Evolutionary conservation across 768 basidiomycete genomes (phyloP), one percentile per base, ranked within the genome.

Genomic region (Tulasnella sp.): DNA sequence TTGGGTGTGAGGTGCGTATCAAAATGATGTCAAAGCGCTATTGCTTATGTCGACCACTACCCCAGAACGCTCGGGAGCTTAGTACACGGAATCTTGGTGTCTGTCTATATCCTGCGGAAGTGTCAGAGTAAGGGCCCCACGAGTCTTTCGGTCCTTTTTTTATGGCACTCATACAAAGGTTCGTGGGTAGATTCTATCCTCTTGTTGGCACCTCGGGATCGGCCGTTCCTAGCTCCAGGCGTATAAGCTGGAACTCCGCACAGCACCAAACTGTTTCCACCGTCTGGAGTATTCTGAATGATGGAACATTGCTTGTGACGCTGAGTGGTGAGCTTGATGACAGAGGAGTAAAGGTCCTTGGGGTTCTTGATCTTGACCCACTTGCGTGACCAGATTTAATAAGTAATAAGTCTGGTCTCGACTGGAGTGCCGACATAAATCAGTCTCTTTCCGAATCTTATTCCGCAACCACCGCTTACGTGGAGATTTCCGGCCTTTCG

Each of bases 191-290:
- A 25, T 34, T 64, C n/a, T 9, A 64, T 22, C 58, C 58, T 7
- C 29, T 64, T 7, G 14, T 64, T 34, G 31, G 29, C 22, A 31
- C 25, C 29, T 2, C n/a, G 5, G 8, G 14, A 17, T 8, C 19
- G 3, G 4, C 15, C 15, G 4, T 11, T 58, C 54, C 54, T 25
- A 9, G 2, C 19, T 25, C 58, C 25, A 12, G 1, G 12, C 3
- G 29, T 15, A 1, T 2, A 31, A 2, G 1, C 58, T 1, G 12
- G 12, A 4, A 6, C 2, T 4, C 3, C 2, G 2, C 3, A 11
- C 29, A 2, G 25, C 29, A 34, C 14, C 58, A 64, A 31, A 34
- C 3, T 40, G 39, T 40, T 40, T 40, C 40, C 1, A 9, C 12
- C 8, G 8, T 40, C 1, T 40, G 40, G 40, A 40, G 8, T 40